phyloP scores from a whole-genome alignment of 2,329 filamentous ascomycete species.

The Bimuria novae-zelandiae region DNA sequence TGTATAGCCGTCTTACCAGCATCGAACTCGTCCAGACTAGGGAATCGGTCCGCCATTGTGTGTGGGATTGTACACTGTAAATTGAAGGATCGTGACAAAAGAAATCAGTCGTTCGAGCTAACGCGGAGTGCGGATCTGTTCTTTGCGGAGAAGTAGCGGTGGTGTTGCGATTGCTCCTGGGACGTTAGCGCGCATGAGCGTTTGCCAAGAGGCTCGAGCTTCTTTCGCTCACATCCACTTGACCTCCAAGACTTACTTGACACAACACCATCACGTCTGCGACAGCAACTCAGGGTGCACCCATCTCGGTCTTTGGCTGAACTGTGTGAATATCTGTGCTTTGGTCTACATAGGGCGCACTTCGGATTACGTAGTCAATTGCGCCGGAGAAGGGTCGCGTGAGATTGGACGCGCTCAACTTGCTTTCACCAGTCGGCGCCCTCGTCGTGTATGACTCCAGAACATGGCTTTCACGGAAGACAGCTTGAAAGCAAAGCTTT shows the following conservation, averaged over 20 bases:
- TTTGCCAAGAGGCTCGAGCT: constrained; percentile 5
- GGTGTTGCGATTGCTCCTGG: neutral
- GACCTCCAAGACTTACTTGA: neutral
- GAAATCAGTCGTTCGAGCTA: neutral
- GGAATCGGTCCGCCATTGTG: constrained; percentile 57
- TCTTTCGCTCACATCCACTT: neutral
- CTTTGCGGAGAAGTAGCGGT: constrained; percentile 2
- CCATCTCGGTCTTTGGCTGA: neutral
- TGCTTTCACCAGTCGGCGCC: constrained; percentile 20
- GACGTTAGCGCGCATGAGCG: constrained; percentile 2
- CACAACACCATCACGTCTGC: constrained; percentile 1
- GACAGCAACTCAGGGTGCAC: constrained; percentile 1
- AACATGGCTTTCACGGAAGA: constrained; percentile 94
- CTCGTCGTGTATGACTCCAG: constrained; percentile 22
- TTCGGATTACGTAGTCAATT: constrained; percentile 1
- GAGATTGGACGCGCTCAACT: constrained; percentile 18
- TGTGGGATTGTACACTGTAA: constrained; percentile 3
- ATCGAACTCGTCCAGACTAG: constrained; percentile 58
- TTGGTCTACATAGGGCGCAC: constrained; percentile 7
- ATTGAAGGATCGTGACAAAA: constrained; percentile 5
- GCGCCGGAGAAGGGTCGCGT: constrained; percentile 25
- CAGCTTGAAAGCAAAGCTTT: constrained; percentile 91
- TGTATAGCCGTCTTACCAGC: constrained; percentile 48
- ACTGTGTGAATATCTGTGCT: neutral
- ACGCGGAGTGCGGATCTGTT: constrained; percentile 4